Evolutionary conservation across 2,329 filamentous ascomycete species (phyloP).

Genomic region (Xylariaceae sp.): DNA sequence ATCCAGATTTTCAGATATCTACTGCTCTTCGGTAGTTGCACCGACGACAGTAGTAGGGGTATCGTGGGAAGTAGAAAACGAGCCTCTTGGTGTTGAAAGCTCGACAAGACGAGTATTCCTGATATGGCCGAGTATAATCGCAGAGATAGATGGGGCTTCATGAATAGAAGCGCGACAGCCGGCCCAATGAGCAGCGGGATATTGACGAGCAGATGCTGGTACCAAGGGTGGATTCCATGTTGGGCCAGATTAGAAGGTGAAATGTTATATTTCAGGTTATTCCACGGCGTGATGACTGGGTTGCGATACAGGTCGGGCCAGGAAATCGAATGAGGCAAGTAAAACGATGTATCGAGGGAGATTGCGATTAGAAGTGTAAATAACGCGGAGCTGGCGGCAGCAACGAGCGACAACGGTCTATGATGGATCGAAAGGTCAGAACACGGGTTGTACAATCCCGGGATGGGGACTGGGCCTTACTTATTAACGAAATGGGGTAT

Average conservation of each 20-base stretch:
- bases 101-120: constrained; percentile 63
- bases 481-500: constrained; percentile 80
- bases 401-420: constrained; percentile 56
- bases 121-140: constrained; percentile 69
- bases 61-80: constrained; percentile 72
- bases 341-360: constrained; percentile 80
- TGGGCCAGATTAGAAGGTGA: constrained; percentile 63
- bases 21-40: constrained; percentile 57
- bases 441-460: not conserved
- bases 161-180: constrained; percentile 56
- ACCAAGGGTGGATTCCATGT: constrained; percentile 73
- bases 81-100: constrained; percentile 75
- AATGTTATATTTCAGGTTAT: constrained; percentile 73
- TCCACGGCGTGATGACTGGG: constrained; percentile 70
- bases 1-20: constrained; percentile 50
- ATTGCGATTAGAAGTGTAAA: constrained; percentile 69
- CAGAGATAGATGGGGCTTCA: constrained; percentile 51
- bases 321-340: constrained; percentile 57
- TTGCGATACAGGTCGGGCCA: constrained; percentile 58
- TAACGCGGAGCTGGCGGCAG: constrained; percentile 59
- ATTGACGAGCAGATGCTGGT: constrained; percentile 69
- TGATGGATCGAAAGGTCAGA: constrained; percentile 13
- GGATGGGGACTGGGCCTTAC: constrained; percentile 42
- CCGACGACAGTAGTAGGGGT: constrained; percentile 69
- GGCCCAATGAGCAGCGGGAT: constrained; percentile 68